Conservation (phyloP, 768 basidiomycete genomes). For the Lentinula sp. region DNA sequence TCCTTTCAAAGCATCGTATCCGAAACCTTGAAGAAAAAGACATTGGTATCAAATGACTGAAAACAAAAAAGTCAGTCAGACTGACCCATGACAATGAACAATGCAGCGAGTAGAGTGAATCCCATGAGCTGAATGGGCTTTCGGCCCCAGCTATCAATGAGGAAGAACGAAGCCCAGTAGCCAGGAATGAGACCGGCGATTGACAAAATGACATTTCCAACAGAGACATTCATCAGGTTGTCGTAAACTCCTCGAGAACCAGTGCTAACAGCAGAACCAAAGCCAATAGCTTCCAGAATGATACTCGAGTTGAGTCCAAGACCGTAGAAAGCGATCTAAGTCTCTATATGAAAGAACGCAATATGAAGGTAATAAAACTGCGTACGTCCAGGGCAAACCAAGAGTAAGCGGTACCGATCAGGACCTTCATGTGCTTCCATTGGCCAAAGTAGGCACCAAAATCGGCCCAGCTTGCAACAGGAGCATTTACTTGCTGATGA, state of each 20-base stretch:
- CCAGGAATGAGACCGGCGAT: conserved; percentile 80
- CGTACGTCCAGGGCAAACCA: conserved; percentile 87
- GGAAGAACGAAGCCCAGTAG: conserved; percentile 58
- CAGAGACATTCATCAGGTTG: conserved; percentile 54
- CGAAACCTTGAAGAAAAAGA: conserved; percentile 30
- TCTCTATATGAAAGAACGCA: neutral
- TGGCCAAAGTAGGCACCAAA: conserved; percentile 64
- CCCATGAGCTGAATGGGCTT: conserved; percentile 81
- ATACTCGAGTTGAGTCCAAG: conserved; percentile 79
- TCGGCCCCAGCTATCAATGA: conserved; percentile 77
- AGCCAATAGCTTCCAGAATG: conserved; percentile 71
- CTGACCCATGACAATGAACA: conserved; percentile 68
- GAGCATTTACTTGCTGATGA: conserved; percentile 54
- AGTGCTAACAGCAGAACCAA: conserved; percentile 39
- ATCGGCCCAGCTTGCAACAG: conserved; percentile 62
- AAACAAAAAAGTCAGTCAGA: neutral
- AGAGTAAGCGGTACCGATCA: conserved; percentile 72
- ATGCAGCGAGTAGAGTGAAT: conserved; percentile 56
- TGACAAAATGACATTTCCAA: conserved; percentile 75
- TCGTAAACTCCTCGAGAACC: conserved; percentile 41
- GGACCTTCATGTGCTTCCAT: conserved; percentile 74
- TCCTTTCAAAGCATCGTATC: conserved; percentile 49
- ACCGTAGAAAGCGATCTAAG: conserved; percentile 81
- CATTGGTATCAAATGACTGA: neutral
- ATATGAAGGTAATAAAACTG: conserved; percentile 5